Base-by-base conservation (phyloP, 2,329 filamentous ascomycete genomes). In the Fusarium stilboides region DNA sequence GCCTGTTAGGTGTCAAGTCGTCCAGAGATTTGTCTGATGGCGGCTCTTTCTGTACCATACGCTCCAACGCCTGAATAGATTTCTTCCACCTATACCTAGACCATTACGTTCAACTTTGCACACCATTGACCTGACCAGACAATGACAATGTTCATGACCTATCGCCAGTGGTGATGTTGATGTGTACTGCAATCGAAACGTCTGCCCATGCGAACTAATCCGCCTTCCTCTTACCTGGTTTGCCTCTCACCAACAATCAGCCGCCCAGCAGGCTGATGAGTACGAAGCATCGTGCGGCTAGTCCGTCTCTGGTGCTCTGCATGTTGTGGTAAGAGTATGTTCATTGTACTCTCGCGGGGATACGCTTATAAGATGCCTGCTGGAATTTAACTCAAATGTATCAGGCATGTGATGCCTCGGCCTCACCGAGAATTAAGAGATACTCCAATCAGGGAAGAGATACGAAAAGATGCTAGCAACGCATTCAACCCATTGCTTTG, bases 11-110 rank as follows among this genome's bases (percentile, higher is more conserved):
- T 70, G 53, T 59, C 65, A 60, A 63, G 64, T 66, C 57, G 57
- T 43, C 54, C 57, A 58, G 60, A 65, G 58, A 42, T 52, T 54
- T 54, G 59, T 66, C 62, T 64, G 60, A 71, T 57, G 55, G 57
- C 62, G 71, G 63, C 72, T 65, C 55, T 72, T 52, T 72, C 65
- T 76, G 74, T 76, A 76, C 67, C 74, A 76, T 76, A 76, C 71
- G 72, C 74, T 72, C 71, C 72, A 70, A 76, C 61, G 70, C 74
- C 74, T 76, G 72, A 76, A 76, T 76, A 76, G 73, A 76, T 69
- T 74, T 73, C 65, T 74, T 73, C 54, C 62, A 69, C 59, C 31
- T 58, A 37, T 63, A 54, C 55, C 44, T 54, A 62, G 61, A 54
- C 33, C 36, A 34, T 61, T 43, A 24, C 20, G 43, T 45, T 55